phyloP scores from a whole-genome alignment of 106 monocot genomes.

The Xerophyta viscosa region DNA sequence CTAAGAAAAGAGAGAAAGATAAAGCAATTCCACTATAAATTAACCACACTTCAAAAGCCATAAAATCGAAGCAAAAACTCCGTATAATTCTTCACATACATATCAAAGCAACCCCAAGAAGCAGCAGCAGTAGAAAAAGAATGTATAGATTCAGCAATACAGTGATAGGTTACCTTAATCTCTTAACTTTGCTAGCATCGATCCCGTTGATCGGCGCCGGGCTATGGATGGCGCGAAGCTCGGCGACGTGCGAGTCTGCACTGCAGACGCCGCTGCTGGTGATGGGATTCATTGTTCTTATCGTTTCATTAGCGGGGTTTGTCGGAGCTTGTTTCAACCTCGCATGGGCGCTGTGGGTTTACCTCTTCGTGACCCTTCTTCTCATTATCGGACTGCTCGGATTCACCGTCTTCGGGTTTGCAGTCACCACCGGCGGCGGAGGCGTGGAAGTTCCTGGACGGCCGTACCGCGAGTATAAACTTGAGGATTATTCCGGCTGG shows the following conservation, averaged over 20 bases:
- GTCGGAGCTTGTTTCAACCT: conserved; percentile 83
- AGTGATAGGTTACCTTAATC: conserved; percentile 85
- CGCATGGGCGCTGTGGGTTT: conserved; percentile 72
- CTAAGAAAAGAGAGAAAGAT: neutral
- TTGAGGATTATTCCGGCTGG: conserved; percentile 72
- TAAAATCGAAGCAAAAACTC: neutral
- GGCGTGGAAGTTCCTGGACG: conserved; percentile 54
- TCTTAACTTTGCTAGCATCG: conserved; percentile 62
- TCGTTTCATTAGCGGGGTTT: conserved; percentile 83
- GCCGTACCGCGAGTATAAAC: conserved; percentile 60
- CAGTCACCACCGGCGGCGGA: conserved; percentile 64
- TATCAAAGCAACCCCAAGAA: neutral
- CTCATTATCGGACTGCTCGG: conserved; percentile 60
- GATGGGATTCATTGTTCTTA: conserved; percentile 78
- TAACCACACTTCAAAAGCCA: too few relatives aligned
- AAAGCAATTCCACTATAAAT: neutral
- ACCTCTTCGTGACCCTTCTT: conserved; percentile 70
- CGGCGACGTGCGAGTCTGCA: conserved; percentile 55
- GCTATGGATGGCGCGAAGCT: conserved; percentile 56
- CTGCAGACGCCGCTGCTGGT: conserved; percentile 79
- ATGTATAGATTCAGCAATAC: conserved; percentile 79
- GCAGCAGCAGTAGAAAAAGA: neutral
- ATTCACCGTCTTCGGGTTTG: conserved; percentile 73
- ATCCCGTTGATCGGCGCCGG: conserved; percentile 85
- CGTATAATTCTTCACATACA: neutral